Percentiles rank a stretch among this genome's conserved stretches.
Conservation (phyloP, 257 asterid species). For the Nicotiana undulata region DNA sequence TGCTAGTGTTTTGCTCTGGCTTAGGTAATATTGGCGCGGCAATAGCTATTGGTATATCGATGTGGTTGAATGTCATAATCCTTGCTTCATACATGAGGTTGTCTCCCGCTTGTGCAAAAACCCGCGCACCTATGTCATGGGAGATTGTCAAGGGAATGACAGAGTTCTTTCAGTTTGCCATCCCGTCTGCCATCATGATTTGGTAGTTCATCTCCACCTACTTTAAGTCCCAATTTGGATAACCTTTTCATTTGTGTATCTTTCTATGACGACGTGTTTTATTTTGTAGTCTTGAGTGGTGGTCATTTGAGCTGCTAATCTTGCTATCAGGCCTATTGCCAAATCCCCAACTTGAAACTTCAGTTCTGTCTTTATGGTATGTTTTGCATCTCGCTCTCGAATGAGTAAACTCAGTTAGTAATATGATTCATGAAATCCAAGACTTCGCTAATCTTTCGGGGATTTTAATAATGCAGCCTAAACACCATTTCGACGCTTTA, state of each 20-base stretch:
- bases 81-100: constrained; percentile 39
- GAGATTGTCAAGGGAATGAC: constrained; percentile 40
- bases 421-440: no score
- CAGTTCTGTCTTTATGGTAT: constrained; percentile 78
- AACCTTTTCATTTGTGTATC: accelerated
- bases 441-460: not conserved
- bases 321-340: no score
- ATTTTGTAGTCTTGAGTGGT: constrained; percentile 58
- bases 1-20: constrained; percentile 35
- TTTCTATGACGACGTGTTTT: no score
- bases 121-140: constrained; percentile 49
- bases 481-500: constrained; percentile 52
- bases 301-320: constrained; percentile 60
- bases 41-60: constrained; percentile 39
- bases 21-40: constrained; percentile 47
- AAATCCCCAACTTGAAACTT: constrained; percentile 40
- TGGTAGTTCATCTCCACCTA: constrained; percentile 14
- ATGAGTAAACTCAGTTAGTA: no score
- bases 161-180: constrained; percentile 47
- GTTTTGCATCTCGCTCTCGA: no score
- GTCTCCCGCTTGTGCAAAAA: constrained; percentile 39
- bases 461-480: constrained; percentile 26
- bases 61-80: constrained; percentile 50
- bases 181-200: constrained; percentile 67
- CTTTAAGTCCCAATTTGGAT: no score